Evolutionary conservation across 2,329 filamentous ascomycete species (phyloP).

Genomic region (Fusarium clavum): DNA sequence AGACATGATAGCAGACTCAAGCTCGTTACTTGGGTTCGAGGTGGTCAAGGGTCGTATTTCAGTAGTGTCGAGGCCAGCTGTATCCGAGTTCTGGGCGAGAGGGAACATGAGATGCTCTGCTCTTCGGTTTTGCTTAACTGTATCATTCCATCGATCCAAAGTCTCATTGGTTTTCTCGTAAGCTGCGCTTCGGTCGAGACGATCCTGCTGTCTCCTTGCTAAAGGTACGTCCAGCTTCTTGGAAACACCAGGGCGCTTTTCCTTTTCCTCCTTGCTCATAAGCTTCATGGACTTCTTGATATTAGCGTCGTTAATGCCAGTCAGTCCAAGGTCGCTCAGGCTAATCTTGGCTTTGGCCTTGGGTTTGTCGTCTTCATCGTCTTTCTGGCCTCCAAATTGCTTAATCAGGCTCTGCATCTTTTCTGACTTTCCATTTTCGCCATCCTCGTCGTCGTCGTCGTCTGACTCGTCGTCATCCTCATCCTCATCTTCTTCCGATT

Average conservation of each 20-base stretch:
- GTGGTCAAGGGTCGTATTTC: constrained; percentile 74
- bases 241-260: constrained; percentile 57
- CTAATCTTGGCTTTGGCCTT: constrained; percentile 74
- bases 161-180: constrained; percentile 94
- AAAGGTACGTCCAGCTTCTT: constrained; percentile 85
- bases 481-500: constrained; percentile 57
- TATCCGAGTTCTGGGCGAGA: constrained; percentile 76
- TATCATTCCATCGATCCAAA: constrained; percentile 90
- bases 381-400: constrained; percentile 73
- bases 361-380: constrained; percentile 60
- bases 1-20: constrained; percentile 86
- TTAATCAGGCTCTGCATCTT: constrained; percentile 76
- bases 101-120: constrained; percentile 93
- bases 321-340: constrained; percentile 78
- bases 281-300: constrained; percentile 85
- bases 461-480: constrained; percentile 59
- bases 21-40: constrained; percentile 76
- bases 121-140: constrained; percentile 91
- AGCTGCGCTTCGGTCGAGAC: constrained; percentile 82
- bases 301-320: constrained; percentile 77
- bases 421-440: constrained; percentile 60
- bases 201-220: constrained; percentile 86
- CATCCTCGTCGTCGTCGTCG: constrained; percentile 54
- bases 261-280: constrained; percentile 72
- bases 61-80: constrained; percentile 68